These are phyloP conservation scores for Pythium monospermum DNA, from an alignment of 352 stramenopile genomes.

Conservation along the genomic window DNA sequence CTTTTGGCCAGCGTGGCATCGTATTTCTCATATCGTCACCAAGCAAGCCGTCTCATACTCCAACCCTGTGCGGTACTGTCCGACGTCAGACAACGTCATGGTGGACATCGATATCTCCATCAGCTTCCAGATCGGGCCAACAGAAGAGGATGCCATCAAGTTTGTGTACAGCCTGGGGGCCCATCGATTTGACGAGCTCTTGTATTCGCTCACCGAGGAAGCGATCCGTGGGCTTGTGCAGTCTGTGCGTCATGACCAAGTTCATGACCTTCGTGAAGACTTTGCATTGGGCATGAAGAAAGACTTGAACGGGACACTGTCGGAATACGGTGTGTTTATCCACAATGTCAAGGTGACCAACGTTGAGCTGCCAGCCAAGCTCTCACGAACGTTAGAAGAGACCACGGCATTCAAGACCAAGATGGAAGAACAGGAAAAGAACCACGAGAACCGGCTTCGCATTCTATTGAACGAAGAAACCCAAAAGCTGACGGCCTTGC, in stretches of 20 bases:
- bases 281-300: constrained; percentile 71
- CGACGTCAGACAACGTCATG: constrained; percentile 85
- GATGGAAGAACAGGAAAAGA: constrained; percentile 89
- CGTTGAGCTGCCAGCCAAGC: constrained; percentile 44
- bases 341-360: constrained; percentile 63
- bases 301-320: constrained; percentile 70
- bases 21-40: constrained; percentile 83
- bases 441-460: constrained; percentile 84
- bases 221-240: constrained; percentile 73
- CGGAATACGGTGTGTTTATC: constrained; percentile 70
- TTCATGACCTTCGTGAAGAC: constrained; percentile 81
- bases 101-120: constrained; percentile 85
- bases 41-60: constrained; percentile 88
- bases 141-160: constrained; percentile 78
- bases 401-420: constrained; percentile 84
- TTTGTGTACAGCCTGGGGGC: constrained; percentile 88
- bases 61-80: constrained; percentile 85
- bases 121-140: constrained; percentile 88
- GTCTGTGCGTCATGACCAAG: constrained; percentile 85
- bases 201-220: constrained; percentile 79
- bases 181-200: constrained; percentile 79
- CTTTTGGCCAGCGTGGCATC: constrained; percentile 72
- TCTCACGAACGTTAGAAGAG: constrained; percentile 73
- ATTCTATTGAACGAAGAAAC: constrained; percentile 86
- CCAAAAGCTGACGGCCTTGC: constrained; percentile 69